A percentile compares a stretch with the other conserved stretches of the same genome.
These are phyloP conservation scores for Cinnamomum chago DNA, from an alignment of 164 flowering plant species.

Conservation along the genomic window DNA sequence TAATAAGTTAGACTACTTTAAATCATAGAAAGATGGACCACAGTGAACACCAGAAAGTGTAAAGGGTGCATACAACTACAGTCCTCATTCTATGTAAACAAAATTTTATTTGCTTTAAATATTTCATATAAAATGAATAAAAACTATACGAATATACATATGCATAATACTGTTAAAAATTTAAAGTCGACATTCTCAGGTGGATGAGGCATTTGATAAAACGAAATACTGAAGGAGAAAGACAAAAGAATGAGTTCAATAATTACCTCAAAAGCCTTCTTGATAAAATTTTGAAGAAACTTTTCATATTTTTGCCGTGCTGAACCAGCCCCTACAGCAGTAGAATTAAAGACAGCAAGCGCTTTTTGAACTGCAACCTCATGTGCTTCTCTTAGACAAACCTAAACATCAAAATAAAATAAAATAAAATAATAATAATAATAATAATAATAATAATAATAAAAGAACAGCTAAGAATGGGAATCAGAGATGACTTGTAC, in stretches of 20 bases:
- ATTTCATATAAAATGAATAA: background rate
- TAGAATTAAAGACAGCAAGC: slow-evolving; percentile 56
- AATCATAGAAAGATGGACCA: background rate
- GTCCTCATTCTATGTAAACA: background rate
- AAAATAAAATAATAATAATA: no score
- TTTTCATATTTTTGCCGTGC: slow-evolving; percentile 82
- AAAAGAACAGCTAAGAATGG: background rate
- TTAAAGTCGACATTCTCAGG: background rate
- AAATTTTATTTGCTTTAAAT: background rate
- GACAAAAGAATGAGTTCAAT: background rate
- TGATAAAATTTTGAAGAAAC: slow-evolving; percentile 63
- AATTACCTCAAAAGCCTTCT: slow-evolving; percentile 85
- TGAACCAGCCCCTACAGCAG: slow-evolving; percentile 88
- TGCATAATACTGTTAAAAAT: background rate
- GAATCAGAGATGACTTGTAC: background rate
- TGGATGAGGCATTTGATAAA: background rate
- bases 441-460: background rate
- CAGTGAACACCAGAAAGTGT: background rate
- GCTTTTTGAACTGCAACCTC: slow-evolving; percentile 83
- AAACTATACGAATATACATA: background rate
- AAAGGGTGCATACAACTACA: background rate
- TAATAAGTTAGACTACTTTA: no score
- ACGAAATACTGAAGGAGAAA: background rate
- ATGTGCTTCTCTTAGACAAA: slow-evolving; percentile 77
- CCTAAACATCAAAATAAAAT: slow-evolving; percentile 32